A percentile compares a stretch with the other conserved stretches of the same genome.
phyloP scores from a whole-genome alignment of 306 rosid genomes.

The Fragaria ananassa region DNA sequence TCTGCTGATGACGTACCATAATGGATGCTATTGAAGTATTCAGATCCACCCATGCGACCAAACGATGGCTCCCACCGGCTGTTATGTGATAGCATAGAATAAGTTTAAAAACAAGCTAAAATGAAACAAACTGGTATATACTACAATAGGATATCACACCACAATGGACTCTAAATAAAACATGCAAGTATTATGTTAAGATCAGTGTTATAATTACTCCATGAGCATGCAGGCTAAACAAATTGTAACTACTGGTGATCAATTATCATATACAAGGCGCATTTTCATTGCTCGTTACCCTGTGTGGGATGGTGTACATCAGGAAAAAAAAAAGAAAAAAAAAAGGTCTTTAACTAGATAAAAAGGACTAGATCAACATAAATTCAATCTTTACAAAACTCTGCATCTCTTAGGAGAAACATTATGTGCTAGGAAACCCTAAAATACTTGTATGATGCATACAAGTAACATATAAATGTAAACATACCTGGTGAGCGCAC shows the following conservation, averaged over 20 bases:
- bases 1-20: slow-evolving; percentile 56
- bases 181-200: neutral
- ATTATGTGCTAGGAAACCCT: neutral
- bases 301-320: neutral
- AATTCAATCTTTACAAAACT: slow-evolving; percentile 5
- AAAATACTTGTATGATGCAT: neutral
- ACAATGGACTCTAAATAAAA: neutral
- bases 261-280: neutral
- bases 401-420: neutral
- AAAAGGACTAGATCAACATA: slow-evolving; percentile 1
- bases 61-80: slow-evolving; percentile 92
- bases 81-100: slow-evolving; percentile 31
- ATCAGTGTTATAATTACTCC: neutral
- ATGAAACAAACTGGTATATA: slow-evolving; percentile 15
- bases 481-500: slow-evolving; percentile 84
- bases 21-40: slow-evolving; percentile 63
- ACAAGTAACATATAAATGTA: slow-evolving; percentile 18
- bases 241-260: neutral
- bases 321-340: neutral
- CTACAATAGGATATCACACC: neutral
- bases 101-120: slow-evolving; percentile 27
- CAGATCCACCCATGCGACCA: slow-evolving; percentile 83
- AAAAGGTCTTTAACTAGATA: too few species aligned
- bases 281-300: neutral
- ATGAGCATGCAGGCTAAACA: neutral